Evolutionary conservation across 2,329 filamentous ascomycete species (phyloP).

Genomic region (Fusarium beomiforme): DNA sequence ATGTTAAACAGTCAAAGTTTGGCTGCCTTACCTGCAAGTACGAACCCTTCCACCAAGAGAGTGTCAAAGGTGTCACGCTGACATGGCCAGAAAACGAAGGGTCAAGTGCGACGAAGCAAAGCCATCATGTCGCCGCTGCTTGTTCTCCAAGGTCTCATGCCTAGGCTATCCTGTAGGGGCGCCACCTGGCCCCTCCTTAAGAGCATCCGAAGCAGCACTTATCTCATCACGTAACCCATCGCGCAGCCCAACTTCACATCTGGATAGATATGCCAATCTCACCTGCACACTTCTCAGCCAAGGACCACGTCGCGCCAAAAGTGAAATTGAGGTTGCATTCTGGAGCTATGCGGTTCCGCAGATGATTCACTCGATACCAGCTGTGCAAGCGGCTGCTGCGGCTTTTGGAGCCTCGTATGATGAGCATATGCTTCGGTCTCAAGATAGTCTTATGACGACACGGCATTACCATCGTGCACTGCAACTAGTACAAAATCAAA

Average conservation of each 20-base stretch:
- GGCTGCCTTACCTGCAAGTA: constrained; percentile 34
- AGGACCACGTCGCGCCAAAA: constrained; percentile 16
- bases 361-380: constrained; percentile 16
- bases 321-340: not conserved
- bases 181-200: not conserved
- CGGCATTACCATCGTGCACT: constrained; percentile 9
- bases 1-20: constrained; percentile 31
- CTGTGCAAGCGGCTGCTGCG: constrained; percentile 9
- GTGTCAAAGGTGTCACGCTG: not conserved
- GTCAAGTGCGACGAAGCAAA: constrained; percentile 33
- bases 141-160: constrained; percentile 8
- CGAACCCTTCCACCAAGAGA: accelerated
- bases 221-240: not conserved
- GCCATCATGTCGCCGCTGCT: constrained; percentile 24
- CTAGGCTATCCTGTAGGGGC: constrained; percentile 20
- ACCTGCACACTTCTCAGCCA: constrained; percentile 9
- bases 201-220: not conserved
- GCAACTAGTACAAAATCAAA: not conserved
- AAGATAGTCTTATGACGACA: not conserved
- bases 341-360: constrained; percentile 22
- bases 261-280: constrained; percentile 4
- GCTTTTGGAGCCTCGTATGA: constrained; percentile 23
- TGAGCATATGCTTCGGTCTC: constrained; percentile 7
- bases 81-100: constrained; percentile 8
- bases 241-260: not conserved